Conservation (phyloP, 768 basidiomycete genomes). For the Boletellus ananiceps region DNA sequence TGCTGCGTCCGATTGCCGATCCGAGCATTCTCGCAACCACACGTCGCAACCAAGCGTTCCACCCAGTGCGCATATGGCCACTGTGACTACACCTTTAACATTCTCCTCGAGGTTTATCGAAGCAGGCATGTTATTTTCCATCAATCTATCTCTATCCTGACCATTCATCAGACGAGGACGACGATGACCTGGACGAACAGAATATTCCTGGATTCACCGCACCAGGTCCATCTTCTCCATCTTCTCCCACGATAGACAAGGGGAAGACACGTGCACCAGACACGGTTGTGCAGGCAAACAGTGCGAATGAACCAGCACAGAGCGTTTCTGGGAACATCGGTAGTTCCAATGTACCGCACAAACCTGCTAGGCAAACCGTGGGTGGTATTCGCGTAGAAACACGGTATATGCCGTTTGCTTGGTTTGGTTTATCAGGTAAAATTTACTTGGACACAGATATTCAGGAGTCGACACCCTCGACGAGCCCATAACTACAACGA, state of each 20-base stretch:
- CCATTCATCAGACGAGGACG: constrained; percentile 47
- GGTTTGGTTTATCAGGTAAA: neutral
- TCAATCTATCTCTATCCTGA: neutral
- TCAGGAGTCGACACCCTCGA: constrained; percentile 87
- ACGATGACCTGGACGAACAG: constrained; percentile 81
- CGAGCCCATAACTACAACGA: constrained; percentile 85
- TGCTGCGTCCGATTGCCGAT: constrained; percentile 2
- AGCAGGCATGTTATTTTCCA: constrained; percentile 47
- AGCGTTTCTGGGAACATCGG: constrained; percentile 71
- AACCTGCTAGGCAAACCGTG: constrained; percentile 56
- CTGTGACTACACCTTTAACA: constrained; percentile 45
- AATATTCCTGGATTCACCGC: constrained; percentile 76
- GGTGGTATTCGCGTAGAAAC: constrained; percentile 90
- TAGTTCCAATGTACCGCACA: constrained; percentile 39
- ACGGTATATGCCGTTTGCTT: constrained; percentile 45
- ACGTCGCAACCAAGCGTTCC: neutral
- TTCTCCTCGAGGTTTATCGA: constrained; percentile 75
- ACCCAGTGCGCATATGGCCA: constrained; percentile 18
- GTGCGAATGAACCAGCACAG: constrained; percentile 31
- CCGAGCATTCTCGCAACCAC: neutral
- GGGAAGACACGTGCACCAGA: constrained; percentile 66
- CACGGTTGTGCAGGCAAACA: constrained; percentile 43
- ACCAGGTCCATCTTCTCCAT: constrained; percentile 48
- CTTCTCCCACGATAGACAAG: constrained; percentile 50
- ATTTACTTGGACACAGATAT: constrained; percentile 39